Conservation (phyloP, 2,329 filamentous ascomycete genomes). For the Fusarium sp. region DNA sequence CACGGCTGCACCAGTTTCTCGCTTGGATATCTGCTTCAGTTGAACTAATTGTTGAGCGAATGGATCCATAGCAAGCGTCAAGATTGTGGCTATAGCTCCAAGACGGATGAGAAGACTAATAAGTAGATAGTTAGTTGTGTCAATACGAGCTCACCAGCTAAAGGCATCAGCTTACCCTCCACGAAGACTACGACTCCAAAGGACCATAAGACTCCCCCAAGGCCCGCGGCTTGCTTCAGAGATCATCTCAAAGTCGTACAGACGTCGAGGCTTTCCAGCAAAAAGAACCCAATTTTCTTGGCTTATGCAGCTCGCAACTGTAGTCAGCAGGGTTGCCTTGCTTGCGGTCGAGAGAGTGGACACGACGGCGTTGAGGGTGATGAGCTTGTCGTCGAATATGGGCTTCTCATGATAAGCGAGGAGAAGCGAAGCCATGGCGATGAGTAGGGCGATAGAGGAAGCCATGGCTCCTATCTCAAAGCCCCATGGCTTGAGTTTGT, state of each 20-base stretch:
- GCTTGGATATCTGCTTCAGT: not conserved
- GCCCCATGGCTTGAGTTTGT: slow-evolving; percentile 11
- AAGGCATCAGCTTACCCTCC: slow-evolving; percentile 11
- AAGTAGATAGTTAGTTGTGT: not conserved
- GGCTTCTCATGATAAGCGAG: slow-evolving; percentile 20
- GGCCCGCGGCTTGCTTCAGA: slow-evolving; percentile 33
- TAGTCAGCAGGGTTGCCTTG: slow-evolving; percentile 19
- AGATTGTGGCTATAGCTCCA: slow-evolving; percentile 32
- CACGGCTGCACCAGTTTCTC: not conserved
- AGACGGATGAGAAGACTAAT: slow-evolving; percentile 15
- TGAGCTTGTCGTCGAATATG: slow-evolving; percentile 26
- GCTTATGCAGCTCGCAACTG: slow-evolving; percentile 27
- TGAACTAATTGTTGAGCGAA: slow-evolving; percentile 39
- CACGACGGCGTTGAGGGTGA: slow-evolving; percentile 36
- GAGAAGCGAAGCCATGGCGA: slow-evolving; percentile 24
- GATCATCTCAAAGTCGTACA: slow-evolving; percentile 36
- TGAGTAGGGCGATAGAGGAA: slow-evolving; percentile 9
- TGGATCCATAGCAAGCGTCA: slow-evolving; percentile 33
- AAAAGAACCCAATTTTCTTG: slow-evolving; percentile 39
- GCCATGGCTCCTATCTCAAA: slow-evolving; percentile 17
- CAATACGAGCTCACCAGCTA: too few species aligned
- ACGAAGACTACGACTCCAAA: slow-evolving; percentile 12
- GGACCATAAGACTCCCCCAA: slow-evolving; percentile 23
- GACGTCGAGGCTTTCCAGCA: slow-evolving; percentile 14
- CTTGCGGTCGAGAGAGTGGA: slow-evolving; percentile 30